These are phyloP conservation scores for Cymbopogon citratus DNA, from an alignment of 176 grass and related monocot genomes.

Conservation along the genomic window DNA sequence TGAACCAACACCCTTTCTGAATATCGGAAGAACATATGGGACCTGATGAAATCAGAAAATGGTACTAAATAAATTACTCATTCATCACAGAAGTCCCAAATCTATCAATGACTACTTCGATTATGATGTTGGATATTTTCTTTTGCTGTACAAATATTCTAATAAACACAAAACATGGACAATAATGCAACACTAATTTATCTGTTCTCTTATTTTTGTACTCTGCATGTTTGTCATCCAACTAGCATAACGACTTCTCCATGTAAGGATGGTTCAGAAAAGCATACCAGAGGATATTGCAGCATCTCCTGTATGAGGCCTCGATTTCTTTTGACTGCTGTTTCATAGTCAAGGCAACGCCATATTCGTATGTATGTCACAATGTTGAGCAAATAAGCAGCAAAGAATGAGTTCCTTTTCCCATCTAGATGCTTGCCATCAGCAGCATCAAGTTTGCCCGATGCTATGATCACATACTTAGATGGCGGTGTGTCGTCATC, in stretches of 20 bases:
- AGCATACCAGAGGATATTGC: slow-evolving; percentile 35
- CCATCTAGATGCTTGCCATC: not conserved
- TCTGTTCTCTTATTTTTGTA: not conserved
- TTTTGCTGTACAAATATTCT: not conserved
- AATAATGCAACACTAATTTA: not conserved
- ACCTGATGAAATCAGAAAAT: slow-evolving; percentile 34
- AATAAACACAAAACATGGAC: not conserved
- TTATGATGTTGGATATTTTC: slow-evolving; percentile 1
- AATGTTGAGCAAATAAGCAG: slow-evolving; percentile 50
- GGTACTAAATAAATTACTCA: not conserved
- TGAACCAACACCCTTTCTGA: not conserved
- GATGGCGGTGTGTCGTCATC: slow-evolving; percentile 23
- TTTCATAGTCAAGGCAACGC: slow-evolving; percentile 33
- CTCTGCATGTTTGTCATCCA: not conserved
- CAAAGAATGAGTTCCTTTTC: slow-evolving; percentile 29
- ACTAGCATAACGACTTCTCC: not conserved
- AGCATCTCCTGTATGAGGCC: slow-evolving; percentile 26
- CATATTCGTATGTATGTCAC: slow-evolving; percentile 47
- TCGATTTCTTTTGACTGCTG: slow-evolving; percentile 13
- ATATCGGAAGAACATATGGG: not conserved
- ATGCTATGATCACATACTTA: slow-evolving; percentile 32
- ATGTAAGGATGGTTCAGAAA: not conserved
- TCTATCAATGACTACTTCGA: not conserved
- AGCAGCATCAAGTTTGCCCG: slow-evolving; percentile 25
- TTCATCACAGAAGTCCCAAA: not conserved